A percentile compares a stretch with the other conserved stretches of the same genome.
These are phyloP conservation scores for Pezicula radicicola DNA, from an alignment of 2,329 filamentous ascomycete species.

Conservation along the genomic window DNA sequence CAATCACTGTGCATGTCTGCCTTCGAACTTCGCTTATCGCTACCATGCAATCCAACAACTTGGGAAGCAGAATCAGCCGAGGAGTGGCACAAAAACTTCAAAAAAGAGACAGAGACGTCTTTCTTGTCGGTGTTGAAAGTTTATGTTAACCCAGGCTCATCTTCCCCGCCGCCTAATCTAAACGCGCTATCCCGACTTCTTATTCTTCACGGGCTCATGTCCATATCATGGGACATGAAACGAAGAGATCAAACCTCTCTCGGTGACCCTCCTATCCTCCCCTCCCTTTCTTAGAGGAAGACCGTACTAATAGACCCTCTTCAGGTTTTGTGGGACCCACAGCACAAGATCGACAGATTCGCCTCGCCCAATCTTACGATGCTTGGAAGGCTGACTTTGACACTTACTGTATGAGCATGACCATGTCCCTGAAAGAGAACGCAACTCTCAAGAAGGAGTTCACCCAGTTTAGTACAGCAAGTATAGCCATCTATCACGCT, in stretches of 20 bases:
- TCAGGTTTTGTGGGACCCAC: conserved; percentile 7
- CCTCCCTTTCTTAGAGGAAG: background rate
- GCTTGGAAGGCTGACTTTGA: conserved; percentile 58
- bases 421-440: conserved; percentile 28
- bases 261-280: conserved; percentile 33
- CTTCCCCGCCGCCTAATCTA: conserved; percentile 34
- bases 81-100: conserved; percentile 36
- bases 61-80: conserved; percentile 56
- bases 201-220: conserved; percentile 60
- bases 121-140: conserved; percentile 53
- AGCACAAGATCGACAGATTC: conserved; percentile 37
- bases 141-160: conserved; percentile 45
- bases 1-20: conserved; percentile 65
- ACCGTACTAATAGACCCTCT: conserved; percentile 10
- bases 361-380: conserved; percentile 50
- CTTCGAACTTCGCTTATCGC: conserved; percentile 54
- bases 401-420: conserved; percentile 40
- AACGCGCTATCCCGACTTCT: conserved; percentile 51
- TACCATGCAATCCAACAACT: conserved; percentile 50
- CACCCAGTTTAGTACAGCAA: conserved; percentile 43
- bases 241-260: conserved; percentile 59
- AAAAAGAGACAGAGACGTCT: conserved; percentile 32
- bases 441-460: conserved; percentile 35
- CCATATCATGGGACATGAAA: conserved; percentile 59
- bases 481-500: conserved; percentile 54